phyloP scores from a whole-genome alignment of 1,284 basidiomycete species.

The Schizophyllum amplum region DNA sequence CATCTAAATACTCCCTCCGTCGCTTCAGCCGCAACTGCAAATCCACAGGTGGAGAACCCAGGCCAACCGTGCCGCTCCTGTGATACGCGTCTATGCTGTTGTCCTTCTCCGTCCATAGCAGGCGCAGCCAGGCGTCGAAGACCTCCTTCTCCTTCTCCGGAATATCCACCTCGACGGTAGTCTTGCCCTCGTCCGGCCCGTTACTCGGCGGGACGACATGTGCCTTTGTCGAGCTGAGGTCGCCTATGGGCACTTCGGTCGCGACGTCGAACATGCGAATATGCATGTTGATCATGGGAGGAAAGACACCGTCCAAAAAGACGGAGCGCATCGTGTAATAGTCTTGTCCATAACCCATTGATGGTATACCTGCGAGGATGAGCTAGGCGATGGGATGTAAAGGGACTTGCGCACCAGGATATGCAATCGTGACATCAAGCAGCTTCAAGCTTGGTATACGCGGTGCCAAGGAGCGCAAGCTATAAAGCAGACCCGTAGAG shows the following conservation, averaged over 20 bases:
- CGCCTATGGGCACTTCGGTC: constrained; percentile 58
- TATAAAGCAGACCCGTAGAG: constrained; percentile 85
- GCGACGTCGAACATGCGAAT: constrained; percentile 68
- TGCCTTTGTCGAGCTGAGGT: constrained; percentile 33
- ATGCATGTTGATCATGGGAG: constrained; percentile 85
- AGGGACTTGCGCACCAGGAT: constrained; percentile 55
- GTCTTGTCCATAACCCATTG: constrained; percentile 67
- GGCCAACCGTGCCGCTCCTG: constrained; percentile 33
- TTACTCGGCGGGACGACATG: constrained; percentile 18
- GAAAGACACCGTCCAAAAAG: constrained; percentile 76
- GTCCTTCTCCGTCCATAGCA: constrained; percentile 84
- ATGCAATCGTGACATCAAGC: constrained; percentile 85
- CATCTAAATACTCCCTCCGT: constrained; percentile 48
- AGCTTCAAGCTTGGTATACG: constrained; percentile 73
- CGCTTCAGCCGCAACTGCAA: constrained; percentile 50
- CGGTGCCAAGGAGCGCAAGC: constrained; percentile 72
- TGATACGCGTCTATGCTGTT: constrained; percentile 58
- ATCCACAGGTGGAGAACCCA: constrained; percentile 14
- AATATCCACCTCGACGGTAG: constrained; percentile 47
- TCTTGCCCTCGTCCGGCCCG: constrained; percentile 17
- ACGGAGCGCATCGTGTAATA: constrained; percentile 88
- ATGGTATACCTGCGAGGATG: constrained; percentile 48
- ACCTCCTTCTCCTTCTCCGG: constrained; percentile 55
- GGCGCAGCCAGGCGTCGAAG: constrained; percentile 82
- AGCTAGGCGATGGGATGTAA: constrained; percentile 3